Percentiles rank a stretch among this genome's conserved stretches.
Evolutionary conservation across 2,329 filamentous ascomycete genomes (phyloP).

Genomic region (Trichophyton mentagrophytes): DNA sequence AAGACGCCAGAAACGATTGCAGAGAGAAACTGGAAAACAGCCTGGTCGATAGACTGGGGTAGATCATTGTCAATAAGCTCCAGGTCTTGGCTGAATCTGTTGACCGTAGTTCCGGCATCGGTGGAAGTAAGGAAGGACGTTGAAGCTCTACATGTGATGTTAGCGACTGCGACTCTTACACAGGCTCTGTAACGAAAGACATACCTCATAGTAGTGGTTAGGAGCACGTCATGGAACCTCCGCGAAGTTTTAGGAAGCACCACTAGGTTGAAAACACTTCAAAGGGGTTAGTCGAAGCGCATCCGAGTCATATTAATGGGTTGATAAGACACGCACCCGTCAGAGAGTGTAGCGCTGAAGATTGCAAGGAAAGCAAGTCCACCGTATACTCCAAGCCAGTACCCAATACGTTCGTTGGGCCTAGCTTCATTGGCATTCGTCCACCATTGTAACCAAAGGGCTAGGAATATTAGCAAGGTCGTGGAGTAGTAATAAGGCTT

Average conservation of each 20-base stretch:
- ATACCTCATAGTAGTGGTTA: slow-evolving; percentile 3
- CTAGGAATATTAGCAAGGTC: neutral
- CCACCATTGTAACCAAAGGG: slow-evolving; percentile 2
- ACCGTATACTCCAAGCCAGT: slow-evolving; percentile 4
- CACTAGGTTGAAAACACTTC: neutral
- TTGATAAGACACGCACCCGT: neutral
- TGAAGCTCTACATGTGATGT: slow-evolving; percentile 18
- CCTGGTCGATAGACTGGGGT: slow-evolving; percentile 12
- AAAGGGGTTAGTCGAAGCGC: neutral
- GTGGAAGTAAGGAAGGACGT: slow-evolving; percentile 34
- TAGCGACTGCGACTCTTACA: neutral
- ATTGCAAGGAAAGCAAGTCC: neutral
- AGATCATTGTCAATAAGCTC: slow-evolving; percentile 36
- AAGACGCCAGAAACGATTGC: neutral
- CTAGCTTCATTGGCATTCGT: neutral
- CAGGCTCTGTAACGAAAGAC: neutral
- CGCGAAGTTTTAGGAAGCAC: slow-evolving; percentile 3
- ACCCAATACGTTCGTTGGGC: slow-evolving; percentile 6
- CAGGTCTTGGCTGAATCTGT: slow-evolving; percentile 37
- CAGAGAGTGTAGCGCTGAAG: neutral
- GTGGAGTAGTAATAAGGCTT: neutral
- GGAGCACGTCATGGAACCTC: neutral
- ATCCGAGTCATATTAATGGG: neutral
- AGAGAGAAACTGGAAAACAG: neutral
- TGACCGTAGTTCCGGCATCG: slow-evolving; percentile 35